These are phyloP conservation scores for Sarocladium strictum DNA, from an alignment of 2,329 filamentous ascomycete species.

Conservation along the genomic window DNA sequence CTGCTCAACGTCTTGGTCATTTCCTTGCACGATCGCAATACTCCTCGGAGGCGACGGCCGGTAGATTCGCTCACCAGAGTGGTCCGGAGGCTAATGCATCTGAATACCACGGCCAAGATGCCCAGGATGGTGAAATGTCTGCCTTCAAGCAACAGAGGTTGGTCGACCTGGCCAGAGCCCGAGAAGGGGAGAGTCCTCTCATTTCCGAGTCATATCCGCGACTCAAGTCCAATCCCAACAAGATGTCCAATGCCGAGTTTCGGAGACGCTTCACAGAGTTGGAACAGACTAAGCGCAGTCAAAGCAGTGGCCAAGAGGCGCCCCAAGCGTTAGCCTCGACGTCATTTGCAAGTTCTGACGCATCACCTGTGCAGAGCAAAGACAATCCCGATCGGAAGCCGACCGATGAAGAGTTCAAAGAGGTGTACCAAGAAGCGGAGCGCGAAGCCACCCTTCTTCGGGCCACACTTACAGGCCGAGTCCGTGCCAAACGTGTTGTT, in stretches of 20 bases:
- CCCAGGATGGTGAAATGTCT: neutral
- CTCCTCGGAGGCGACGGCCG: neutral
- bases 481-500: slow-evolving; percentile 63
- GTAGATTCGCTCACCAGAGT: no score
- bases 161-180: slow-evolving; percentile 24
- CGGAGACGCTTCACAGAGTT: neutral
- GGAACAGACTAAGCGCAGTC: neutral
- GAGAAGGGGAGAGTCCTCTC: slow-evolving; percentile 27
- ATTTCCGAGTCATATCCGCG: slow-evolving; percentile 30
- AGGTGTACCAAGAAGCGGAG: slow-evolving; percentile 21
- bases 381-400: neutral
- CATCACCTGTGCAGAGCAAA: neutral
- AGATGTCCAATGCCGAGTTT: slow-evolving; percentile 22
- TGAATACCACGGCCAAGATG: neutral
- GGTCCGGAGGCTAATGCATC: neutral
- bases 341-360: neutral
- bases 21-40: slow-evolving; percentile 7
- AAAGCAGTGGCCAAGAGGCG: neutral
- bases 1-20: neutral
- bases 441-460: slow-evolving; percentile 14
- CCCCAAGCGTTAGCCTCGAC: neutral
- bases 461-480: slow-evolving; percentile 51
- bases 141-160: slow-evolving; percentile 12
- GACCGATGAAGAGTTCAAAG: slow-evolving; percentile 24
- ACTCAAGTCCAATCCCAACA: slow-evolving; percentile 19